Evolutionary conservation across 768 basidiomycete genomes (phyloP).

Genomic region (Mycena albidolilacea): DNA sequence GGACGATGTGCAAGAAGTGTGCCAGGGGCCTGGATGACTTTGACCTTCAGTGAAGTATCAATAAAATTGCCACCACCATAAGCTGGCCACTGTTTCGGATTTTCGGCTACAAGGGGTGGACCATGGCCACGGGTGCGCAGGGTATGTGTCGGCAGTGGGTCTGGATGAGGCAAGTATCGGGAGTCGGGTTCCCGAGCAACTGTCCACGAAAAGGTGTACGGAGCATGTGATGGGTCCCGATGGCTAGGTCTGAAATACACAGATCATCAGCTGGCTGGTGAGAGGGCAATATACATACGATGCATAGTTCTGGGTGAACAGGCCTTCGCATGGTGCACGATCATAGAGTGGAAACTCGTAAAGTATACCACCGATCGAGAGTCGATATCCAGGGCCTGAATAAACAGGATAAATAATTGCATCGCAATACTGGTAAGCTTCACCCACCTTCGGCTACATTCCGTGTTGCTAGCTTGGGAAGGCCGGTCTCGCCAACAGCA

Average conservation of each 20-base stretch:
- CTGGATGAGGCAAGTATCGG: no score
- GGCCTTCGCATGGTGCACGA: background rate
- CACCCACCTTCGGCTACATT: conserved; percentile 9
- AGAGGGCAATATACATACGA: no score
- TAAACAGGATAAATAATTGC: background rate
- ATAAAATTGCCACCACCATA: conserved; percentile 10
- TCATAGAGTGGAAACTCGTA: background rate
- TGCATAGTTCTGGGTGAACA: background rate
- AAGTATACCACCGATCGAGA: background rate
- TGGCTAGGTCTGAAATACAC: background rate
- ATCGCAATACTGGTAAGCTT: background rate
- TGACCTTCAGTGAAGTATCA: conserved; percentile 1
- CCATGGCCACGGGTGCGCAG: background rate
- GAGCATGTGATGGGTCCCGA: background rate
- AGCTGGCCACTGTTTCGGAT: background rate
- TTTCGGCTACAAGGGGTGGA: background rate
- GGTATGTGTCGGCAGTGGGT: background rate
- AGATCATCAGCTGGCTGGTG: no score
- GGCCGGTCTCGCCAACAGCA: background rate
- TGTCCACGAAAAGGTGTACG: background rate
- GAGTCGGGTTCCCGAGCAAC: background rate
- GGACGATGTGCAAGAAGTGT: background rate
- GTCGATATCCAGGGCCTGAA: background rate
- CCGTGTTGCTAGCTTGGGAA: conserved; percentile 14
- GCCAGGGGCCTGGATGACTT: background rate